These are phyloP conservation scores for Ophiostoma himal-ulmi DNA, from an alignment of 2,329 filamentous ascomycete species.

Conservation along the genomic window DNA sequence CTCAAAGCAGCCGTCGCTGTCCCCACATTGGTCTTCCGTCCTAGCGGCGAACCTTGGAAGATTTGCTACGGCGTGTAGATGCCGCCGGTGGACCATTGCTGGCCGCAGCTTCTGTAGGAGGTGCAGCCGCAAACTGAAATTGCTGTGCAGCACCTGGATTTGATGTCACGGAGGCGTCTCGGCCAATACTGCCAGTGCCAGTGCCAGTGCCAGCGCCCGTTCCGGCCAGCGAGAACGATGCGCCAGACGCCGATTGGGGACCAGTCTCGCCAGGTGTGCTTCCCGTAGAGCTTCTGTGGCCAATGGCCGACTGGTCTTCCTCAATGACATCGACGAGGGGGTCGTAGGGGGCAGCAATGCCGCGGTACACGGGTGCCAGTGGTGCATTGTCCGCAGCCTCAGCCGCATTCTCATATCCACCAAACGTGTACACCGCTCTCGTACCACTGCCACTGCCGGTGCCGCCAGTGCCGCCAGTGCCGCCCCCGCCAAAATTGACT, in stretches of 20 bases:
- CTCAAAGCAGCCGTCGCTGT: neutral
- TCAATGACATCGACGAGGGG: conserved; percentile 45
- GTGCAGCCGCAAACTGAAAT: neutral
- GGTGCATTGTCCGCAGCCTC: neutral
- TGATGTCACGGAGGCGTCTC: neutral
- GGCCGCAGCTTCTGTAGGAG: neutral
- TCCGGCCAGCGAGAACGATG: neutral
- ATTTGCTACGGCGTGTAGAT: conserved; percentile 5
- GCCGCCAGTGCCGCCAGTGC: conserved; percentile 22
- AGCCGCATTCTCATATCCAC: conserved; percentile 29
- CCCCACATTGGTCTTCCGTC: neutral
- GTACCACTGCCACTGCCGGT: conserved; percentile 27
- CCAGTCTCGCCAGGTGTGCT: neutral
- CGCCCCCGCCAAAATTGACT: neutral
- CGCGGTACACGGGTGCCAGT: conserved; percentile 38
- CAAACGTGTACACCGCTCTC: conserved; percentile 47
- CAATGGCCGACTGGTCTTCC: conserved; percentile 10
- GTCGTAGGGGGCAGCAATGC: conserved; percentile 52
- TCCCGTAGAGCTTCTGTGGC: neutral
- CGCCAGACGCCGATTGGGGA: neutral
- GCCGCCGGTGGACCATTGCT: neutral
- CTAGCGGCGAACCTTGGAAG: neutral
- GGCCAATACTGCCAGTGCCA: neutral
- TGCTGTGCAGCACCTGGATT: neutral
- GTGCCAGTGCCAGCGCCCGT: neutral